Base-by-base conservation (phyloP, 108 stramenopile genomes). In the Cyclotella choctawhatcheeana region DNA sequence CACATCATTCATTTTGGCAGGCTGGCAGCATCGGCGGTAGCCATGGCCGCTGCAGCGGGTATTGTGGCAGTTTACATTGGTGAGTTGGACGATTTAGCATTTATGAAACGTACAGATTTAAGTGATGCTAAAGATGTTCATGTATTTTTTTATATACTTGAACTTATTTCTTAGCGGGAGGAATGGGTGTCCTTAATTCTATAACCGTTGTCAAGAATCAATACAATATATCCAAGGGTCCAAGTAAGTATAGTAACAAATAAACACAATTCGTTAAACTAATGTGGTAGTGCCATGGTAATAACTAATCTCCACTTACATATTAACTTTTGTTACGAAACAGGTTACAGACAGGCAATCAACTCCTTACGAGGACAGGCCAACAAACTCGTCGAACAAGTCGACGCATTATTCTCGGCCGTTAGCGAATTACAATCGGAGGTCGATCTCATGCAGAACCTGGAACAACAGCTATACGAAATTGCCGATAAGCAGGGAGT, bases 201-300 rank as follows among this genome's bases (percentile, higher is more conserved):
- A n/a, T 4, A 10, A n/a, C 47, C 8, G 47, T 48, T n/a, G 47
- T 48, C 4, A 48, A n/a, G 18, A 48, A 48, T 48, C 47, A 48
- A n/a, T 48, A 48, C 17, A n/a, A 48, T 17, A n/a, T 48, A 48
- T 48, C 47, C 47, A 48, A 48, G 17, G 47, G 47, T n/a, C 12
- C 12, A 48, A n/a, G 47, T 48, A n/a, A 4, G 47, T 48, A 10
- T 10, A 6, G 12, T 40, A 17, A n/a, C 8, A 48, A 48, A 48
- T n/a, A 48, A 10, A n/a, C n/a, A n/a, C 8, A 48, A 48, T 31
- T 5, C 26, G 27, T 30, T 55, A 17, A 7, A 22, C 17, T 5
- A 5, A 51, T 48, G 4, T 48, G 16, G 4, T 48, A n/a, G 47
- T n/a, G 17, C 47, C n/a, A 10, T 4, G 12, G 17, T n/a, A 8